Base-by-base conservation (phyloP, 2,329 filamentous ascomycete genomes). In the Ophiostoma piceae region DNA sequence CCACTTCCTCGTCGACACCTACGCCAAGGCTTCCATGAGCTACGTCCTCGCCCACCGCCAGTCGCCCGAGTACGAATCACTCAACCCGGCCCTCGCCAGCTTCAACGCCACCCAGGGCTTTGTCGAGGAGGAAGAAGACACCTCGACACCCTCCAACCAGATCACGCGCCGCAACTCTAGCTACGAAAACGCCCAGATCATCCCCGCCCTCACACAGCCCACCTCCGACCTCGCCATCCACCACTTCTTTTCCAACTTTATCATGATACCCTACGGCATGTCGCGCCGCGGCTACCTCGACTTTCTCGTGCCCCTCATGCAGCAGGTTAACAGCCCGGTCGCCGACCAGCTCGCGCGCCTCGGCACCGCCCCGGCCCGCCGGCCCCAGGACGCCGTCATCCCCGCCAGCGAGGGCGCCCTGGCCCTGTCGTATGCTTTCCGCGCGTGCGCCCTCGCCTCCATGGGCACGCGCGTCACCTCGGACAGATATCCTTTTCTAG, bases 231-330 rank as follows among this genome's bases (percentile, higher is more conserved):
- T 84, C 72, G 87, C 87, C 1, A 80, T 82, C 11, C 87, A 85
- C 73, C 84, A 86, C 74, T 89, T 89, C 74, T 77, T 88, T 16
- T 80, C 85, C 69, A 88, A 89, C 75, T 89, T 85, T 75, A 82
- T 89, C 67, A 79, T 88, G 14, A 74, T 85, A 11, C 85, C 87
- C 26, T 78, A 83, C 29, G n/a, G n/a, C 4, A 83, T 82, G n/a
- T 80, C 78, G 47, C 81, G 82, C 1, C 77, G 84, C 26, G 87
- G 87, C 0, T 87, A 85, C 74, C 81, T 88, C 77, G 85, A 88
- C 72, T 88, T 85, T 69, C 77, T 89, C 1, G 74, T 87, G 5
- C 86, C 87, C 8, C 77, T 89, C 60, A 78, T 88, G 26, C 19
- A 37, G 37, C 5, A 29, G 1, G 26, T 6, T 3, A 22, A 26